phyloP scores from a whole-genome alignment of 2,329 filamentous ascomycete genomes.

The Ophiocordyceps camponoti-leonardi region DNA sequence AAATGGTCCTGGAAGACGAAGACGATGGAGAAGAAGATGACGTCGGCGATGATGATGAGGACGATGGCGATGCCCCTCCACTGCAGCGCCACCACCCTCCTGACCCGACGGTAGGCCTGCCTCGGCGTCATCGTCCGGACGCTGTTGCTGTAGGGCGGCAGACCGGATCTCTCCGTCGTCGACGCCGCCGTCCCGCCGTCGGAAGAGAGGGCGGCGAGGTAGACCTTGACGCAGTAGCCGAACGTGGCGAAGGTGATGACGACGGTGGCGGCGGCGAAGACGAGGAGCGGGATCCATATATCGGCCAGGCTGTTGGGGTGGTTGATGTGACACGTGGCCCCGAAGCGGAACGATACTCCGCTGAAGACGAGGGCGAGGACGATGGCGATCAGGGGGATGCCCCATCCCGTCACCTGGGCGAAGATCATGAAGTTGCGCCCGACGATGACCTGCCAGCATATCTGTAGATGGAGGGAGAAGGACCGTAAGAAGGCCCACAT shows the following conservation, averaged over 20 bases:
- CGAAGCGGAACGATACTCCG: constrained; percentile 88
- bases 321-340: constrained; percentile 86
- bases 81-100: constrained; percentile 75
- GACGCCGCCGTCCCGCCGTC: constrained; percentile 51
- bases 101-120: constrained; percentile 75
- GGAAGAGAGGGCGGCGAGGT: constrained; percentile 68
- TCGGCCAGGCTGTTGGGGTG: constrained; percentile 65
- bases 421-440: constrained; percentile 81
- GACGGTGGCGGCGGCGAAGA: constrained; percentile 58
- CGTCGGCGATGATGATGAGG: constrained; percentile 74
- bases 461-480: constrained; percentile 85
- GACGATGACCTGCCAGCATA: constrained; percentile 90
- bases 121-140: constrained; percentile 62
- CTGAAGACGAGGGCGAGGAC: constrained; percentile 65
- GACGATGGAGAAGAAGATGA: constrained; percentile 83
- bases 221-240: constrained; percentile 88
- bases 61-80: constrained; percentile 90
- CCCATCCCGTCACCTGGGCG: constrained; percentile 68
- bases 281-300: constrained; percentile 80
- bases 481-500: constrained; percentile 88
- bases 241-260: constrained; percentile 75
- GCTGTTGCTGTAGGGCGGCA: constrained; percentile 57
- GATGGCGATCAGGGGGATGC: constrained; percentile 60
- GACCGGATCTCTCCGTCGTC: constrained; percentile 52
- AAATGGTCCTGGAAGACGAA: constrained; percentile 79